A percentile compares a stretch with the other conserved stretches of the same genome.
Evolutionary conservation across 176 grass and related monocot genomes (phyloP).

Genomic region (Oryza meyeriana): DNA sequence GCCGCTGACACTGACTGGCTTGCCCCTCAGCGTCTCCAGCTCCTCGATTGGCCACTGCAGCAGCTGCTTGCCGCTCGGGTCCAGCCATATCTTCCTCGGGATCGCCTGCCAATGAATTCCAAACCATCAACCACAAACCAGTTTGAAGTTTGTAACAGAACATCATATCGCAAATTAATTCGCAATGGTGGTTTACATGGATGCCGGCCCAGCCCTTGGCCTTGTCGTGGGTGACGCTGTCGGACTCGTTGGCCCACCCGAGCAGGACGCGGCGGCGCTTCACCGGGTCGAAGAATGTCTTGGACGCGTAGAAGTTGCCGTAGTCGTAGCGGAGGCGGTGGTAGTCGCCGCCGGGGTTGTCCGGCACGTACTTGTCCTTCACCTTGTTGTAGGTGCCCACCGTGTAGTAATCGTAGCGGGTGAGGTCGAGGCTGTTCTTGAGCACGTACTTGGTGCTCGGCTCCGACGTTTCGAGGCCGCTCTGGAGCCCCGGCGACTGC

Average conservation of each 20-base stretch:
- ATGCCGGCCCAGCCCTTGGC: constrained; percentile 61
- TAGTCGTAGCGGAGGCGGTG: constrained; percentile 49
- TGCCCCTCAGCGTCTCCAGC: constrained; percentile 40
- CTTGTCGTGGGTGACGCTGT: constrained; percentile 26
- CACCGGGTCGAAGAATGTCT: constrained; percentile 62
- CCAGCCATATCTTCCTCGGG: constrained; percentile 48
- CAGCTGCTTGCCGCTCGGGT: constrained; percentile 31
- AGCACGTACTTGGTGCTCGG: constrained; percentile 29
- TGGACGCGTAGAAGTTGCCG: constrained; percentile 80
- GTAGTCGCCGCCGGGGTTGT: constrained; percentile 19
- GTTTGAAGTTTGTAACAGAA: no score
- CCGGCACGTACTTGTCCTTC: constrained; percentile 39
- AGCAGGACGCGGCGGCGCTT: constrained; percentile 44
- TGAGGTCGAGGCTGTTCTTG: constrained; percentile 45
- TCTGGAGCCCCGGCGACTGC: not conserved
- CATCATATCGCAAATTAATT: no score
- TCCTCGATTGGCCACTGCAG: constrained; percentile 66
- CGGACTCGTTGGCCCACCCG: constrained; percentile 66
- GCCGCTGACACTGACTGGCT: not conserved
- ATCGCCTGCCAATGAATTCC: not conserved
- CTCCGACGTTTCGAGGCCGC: constrained; percentile 30
- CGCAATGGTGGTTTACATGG: constrained; percentile 22
- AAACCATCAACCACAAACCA: not conserved
- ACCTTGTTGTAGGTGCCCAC: not conserved
- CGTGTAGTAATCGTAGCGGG: constrained; percentile 16